phyloP scores from a whole-genome alignment of 257 asterid species.

The Solanum chaucha region DNA sequence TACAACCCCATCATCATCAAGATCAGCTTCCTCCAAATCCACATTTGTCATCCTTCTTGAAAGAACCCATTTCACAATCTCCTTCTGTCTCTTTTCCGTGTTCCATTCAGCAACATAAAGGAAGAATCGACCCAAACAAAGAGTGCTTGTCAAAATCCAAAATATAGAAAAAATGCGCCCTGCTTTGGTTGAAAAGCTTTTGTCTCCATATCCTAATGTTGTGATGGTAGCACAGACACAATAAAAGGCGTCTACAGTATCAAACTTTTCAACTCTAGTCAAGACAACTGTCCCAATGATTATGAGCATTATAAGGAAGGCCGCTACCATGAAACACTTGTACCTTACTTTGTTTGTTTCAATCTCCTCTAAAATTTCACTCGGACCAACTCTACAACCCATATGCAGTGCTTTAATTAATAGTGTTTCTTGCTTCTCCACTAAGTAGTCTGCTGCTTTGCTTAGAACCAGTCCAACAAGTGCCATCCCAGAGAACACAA shows the following conservation, averaged over 20 bases:
- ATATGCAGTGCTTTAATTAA: conserved; percentile 55
- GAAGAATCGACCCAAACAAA: conserved; percentile 68
- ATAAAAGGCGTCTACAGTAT: conserved; percentile 59
- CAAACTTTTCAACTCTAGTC: conserved; percentile 46
- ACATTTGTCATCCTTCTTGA: conserved; percentile 50
- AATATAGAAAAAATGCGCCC: conserved; percentile 80
- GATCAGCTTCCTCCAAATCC: conserved; percentile 88
- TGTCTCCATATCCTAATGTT: conserved; percentile 91
- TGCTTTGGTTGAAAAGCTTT: conserved; percentile 68
- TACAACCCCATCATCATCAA: conserved; percentile 60
- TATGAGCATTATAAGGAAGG: conserved; percentile 35
- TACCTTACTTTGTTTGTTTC: conserved; percentile 47
- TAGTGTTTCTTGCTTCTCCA: conserved; percentile 67
- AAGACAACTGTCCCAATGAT: conserved; percentile 49
- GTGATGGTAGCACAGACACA: conserved; percentile 81
- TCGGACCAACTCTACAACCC: conserved; percentile 22
- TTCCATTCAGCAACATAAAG: conserved; percentile 64
- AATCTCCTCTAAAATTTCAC: conserved; percentile 42
- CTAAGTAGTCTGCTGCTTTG: conserved; percentile 79
- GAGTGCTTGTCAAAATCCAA: conserved; percentile 74
- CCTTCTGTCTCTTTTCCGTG: conserved; percentile 61
- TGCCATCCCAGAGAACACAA: conserved; percentile 90
- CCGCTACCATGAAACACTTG: conserved; percentile 35
- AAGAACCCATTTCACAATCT: conserved; percentile 45
- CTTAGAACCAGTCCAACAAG: conserved; percentile 48